These are phyloP conservation scores for Cystofilobasidium macerans DNA, from an alignment of 768 basidiomycete species.

Conservation along the genomic window DNA sequence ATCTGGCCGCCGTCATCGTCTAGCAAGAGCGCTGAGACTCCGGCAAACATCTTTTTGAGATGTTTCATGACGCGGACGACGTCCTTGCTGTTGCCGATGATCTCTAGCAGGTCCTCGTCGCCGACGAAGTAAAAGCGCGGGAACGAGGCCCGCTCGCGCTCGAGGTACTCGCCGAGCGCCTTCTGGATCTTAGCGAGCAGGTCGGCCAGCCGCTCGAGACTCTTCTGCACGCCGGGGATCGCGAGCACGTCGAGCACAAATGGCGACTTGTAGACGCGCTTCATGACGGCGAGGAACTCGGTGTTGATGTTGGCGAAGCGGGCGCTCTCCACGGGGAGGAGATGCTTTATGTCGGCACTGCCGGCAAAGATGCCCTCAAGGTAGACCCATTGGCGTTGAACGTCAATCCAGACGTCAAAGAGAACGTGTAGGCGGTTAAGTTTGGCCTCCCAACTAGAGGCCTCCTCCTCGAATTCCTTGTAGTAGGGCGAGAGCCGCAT, in stretches of 20 bases:
- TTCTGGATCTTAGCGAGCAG: conserved; percentile 97
- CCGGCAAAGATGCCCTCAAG: conserved; percentile 99
- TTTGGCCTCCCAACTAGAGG: conserved; percentile 91
- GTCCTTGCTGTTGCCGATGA: conserved; percentile 99
- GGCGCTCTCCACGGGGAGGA: conserved; percentile 91
- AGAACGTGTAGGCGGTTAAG: conserved; percentile 91
- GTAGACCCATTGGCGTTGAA: conserved; percentile 99
- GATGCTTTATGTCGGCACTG: conserved; percentile 97
- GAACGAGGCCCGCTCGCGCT: conserved; percentile 93
- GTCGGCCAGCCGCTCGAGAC: conserved; percentile 88
- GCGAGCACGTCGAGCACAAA: conserved; percentile 95
- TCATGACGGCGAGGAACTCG: conserved; percentile 97
- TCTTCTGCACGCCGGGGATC: conserved; percentile 92
- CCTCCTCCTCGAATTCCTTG: conserved; percentile 56
- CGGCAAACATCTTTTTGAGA: conserved; percentile 99
- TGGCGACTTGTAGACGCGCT: conserved; percentile 98
- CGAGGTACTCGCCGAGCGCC: conserved; percentile 95
- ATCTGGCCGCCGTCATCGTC: conserved; percentile 82
- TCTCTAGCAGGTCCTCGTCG: conserved; percentile 95
- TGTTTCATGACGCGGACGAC: conserved; percentile 97
- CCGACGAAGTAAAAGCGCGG: conserved; percentile 99
- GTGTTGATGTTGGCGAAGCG: conserved; percentile 98
- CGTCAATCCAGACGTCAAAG: conserved; percentile 99
- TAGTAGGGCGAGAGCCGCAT: conserved; percentile 99
- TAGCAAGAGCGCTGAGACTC: conserved; percentile 75